Evolutionary conservation across 2,329 filamentous ascomycete genomes (phyloP).

Genomic region (Emmonsia crescens): DNA sequence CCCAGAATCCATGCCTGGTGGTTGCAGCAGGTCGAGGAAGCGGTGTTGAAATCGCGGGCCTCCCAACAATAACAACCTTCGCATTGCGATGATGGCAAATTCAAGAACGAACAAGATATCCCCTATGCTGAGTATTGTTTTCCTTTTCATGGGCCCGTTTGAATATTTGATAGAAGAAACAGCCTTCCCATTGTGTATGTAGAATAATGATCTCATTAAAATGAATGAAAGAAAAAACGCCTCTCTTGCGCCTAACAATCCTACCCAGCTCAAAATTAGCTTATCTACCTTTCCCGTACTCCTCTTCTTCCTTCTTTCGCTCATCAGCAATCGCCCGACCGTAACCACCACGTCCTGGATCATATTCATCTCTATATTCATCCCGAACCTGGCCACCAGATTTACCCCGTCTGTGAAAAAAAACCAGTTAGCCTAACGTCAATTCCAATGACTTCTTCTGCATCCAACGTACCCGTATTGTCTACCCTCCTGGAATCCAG

Average conservation of each 20-base stretch:
- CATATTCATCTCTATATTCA: constrained; percentile 94
- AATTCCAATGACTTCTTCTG: not conserved
- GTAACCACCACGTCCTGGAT: constrained; percentile 84
- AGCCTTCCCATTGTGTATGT: not conserved
- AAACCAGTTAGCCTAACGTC: constrained; percentile 12
- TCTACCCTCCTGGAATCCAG: constrained; percentile 88
- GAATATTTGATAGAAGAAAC: not conserved
- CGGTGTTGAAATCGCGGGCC: constrained; percentile 16
- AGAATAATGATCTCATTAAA: constrained; percentile 5
- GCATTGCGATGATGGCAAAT: not conserved
- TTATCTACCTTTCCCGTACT: constrained; percentile 48
- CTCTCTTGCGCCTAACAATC: constrained; percentile 6
- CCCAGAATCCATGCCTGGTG: constrained; percentile 88
- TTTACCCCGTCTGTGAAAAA: constrained; percentile 56
- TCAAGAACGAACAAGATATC: not conserved
- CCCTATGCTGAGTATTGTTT: not conserved
- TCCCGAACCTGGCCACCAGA: constrained; percentile 94
- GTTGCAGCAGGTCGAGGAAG: constrained; percentile 57
- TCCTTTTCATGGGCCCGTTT: not conserved
- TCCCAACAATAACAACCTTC: not conserved
- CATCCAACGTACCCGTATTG: constrained; percentile 61
- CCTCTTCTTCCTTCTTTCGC: constrained; percentile 46
- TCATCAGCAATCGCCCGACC: constrained; percentile 66
- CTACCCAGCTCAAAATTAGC: not conserved
- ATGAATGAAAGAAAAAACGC: constrained; percentile 4